Evolutionary conservation across 2,329 filamentous ascomycete genomes (phyloP), one percentile per base, ranked within the genome.

Genomic region (Gnomoniopsis sp.): DNA sequence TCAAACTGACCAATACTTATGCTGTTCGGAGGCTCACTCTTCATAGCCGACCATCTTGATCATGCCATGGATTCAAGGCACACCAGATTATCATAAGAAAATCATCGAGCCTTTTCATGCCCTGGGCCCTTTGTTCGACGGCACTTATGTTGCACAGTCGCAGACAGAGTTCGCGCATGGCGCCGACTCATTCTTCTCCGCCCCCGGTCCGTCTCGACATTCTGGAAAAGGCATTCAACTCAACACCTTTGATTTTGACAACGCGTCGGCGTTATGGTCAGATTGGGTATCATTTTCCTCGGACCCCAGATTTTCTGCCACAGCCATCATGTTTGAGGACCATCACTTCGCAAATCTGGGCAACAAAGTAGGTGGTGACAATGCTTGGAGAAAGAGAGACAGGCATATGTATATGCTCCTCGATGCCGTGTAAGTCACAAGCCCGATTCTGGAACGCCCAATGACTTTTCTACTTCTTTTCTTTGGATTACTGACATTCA

Each of bases 361-460:
- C 21, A 34, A 53, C 36, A 44, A 53, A 30, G 51, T 53, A 12
- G 51, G 51, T 10, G 51, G 51, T 33, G 51, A 53, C 14, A 53
- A 53, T 19, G 51, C 51, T 6, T 53, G 51, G 51, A 43, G 51
- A 15, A 53, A 46, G 6, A 38, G 51, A 3, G 38, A 53, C n/a
- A 53, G 34, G 38, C 51, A 53, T 34, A 44, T 53, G 51, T 53
- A 53, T 23, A 44, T 53, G 51, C 12, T 43, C 15, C 17, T 53
- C 7, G 41, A 46, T 21, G 51, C 38, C 2, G 14, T 19, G 51
- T 53, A 33, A 44, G 51, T 53, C 21, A 14, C 43, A 21, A 3
- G 1, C 15, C 8, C 8, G 11, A 15, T 22, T 6, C 21, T 14
- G 26, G 7, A 17, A 19, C 22, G 30, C 22, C 19, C n/a, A 4